Base-by-base conservation (phyloP, 441 rosid species). In the Macaranga tanarius region DNA sequence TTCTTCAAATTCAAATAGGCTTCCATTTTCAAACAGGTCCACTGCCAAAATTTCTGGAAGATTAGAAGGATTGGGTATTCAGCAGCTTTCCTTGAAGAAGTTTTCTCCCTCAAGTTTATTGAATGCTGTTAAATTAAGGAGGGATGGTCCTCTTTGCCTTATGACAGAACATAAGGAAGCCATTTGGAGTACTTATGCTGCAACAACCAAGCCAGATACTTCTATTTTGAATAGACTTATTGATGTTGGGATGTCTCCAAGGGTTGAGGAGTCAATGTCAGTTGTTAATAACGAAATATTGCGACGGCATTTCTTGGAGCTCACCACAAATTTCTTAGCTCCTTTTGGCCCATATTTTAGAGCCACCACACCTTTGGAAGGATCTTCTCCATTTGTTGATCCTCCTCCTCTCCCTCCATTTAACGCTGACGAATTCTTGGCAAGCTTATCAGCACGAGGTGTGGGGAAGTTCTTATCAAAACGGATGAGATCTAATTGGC, bases 121-220 rank as follows among this genome's bases (percentile, higher is more conserved):
- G 78, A 92, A 83, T 79, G 95, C 88, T 23, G 95, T 93, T 79
- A 95, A 88, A 78, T 79, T 91, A 74, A 91, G 90, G 76, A 84
- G 99, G 80, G 99, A 95, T 67, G 98, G 99, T 40, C 99, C 99
- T 52, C 85, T 95, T 62, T 89, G 97, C 84, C 96, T 95, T 73
- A 92, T 95, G 98, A 87, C 97, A 25, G 99, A 93, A 79, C 99
- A 95, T 79, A 95, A 87, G 88, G 99, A 95, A 88, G 97, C 98
- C 75, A 73, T 95, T 42, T 95, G 99, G 99, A 95, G 92, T 74
- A 83, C 86, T 73, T 91, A 93, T 76, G 72, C 86, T 62, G 85
- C 98, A 63, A 78, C 90, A 73, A 95, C 97, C 4, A 93, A 93
- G 82, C 99, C 97, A 6, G 99, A 95, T 80, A 95, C 97, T 76